Evolutionary conservation across 306 rosid genomes (phyloP), one percentile per base, ranked within the genome.

Genomic region (Prosopis cineraria): DNA sequence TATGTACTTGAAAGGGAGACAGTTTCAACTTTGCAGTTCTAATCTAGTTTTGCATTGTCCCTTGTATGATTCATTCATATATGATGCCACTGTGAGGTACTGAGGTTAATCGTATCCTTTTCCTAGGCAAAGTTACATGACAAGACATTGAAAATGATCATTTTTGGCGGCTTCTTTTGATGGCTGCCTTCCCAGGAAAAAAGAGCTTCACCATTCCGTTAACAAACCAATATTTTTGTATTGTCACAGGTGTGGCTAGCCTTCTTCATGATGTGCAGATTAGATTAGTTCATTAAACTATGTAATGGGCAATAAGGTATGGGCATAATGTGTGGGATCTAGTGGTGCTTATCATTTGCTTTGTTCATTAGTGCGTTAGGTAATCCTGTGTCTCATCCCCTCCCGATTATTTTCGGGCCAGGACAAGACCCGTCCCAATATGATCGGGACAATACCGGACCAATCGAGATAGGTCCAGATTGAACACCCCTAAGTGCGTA

Each of bases 231-330:
- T 22, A 22, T 53, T 53, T 22, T 22, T 53, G 31, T 55, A 10
- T 10, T 55, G 62, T 24, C 2, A 55, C 68, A 95, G 98, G 99
- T n/a, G n/a, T 95, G 81, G 98, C 99, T 62, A 95, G 98, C 84
- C 99, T 95, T 85, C 93, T 95, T 80, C 99, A 95, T 19, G 99
- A 95, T 82, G 99, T 78, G 99, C 99, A 45, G 97, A 92, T 67
- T 53, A 98, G 98, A 81, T 93, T 81, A 80, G 93, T 74, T 93
- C 99, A 50, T 81, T 95, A 84, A 95, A 95, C 78, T 79, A 68
- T 74, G 80, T 91, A 72, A 93, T 95, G 98, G 99, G 98, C 69
- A 95, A 95, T 79, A 95, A 95, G 98, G 99, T 93, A 70, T 30
- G 74, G 55, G 44, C 70, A 31, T 62, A 63, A 36, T 33, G 16